These are phyloP conservation scores for Diophrys appendiculata DNA, from an alignment of 73 alveolate genomes.

Conservation along the genomic window DNA sequence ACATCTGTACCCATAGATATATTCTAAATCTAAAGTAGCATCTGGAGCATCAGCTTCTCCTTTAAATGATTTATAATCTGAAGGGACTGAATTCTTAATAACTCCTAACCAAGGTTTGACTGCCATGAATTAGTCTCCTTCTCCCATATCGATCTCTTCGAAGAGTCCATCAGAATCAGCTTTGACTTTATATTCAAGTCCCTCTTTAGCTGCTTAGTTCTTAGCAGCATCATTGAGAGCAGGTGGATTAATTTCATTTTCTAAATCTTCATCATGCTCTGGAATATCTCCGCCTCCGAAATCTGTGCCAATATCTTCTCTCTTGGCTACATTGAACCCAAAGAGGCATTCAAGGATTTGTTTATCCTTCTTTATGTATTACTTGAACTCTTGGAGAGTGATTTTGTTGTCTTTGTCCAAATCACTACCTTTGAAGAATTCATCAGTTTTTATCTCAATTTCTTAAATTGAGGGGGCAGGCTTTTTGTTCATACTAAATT, in stretches of 20 bases:
- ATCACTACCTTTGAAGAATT: conserved; percentile 86
- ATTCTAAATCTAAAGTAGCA: conserved; percentile 92
- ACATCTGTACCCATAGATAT: conserved; percentile 98
- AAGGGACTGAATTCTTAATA: conserved; percentile 79
- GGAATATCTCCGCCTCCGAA: conserved; percentile 79
- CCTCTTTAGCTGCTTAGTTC: conserved; percentile 63
- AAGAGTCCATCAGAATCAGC: conserved; percentile 67
- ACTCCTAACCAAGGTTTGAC: conserved; percentile 95
- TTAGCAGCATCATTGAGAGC: conserved; percentile 68
- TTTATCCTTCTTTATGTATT: conserved; percentile 83
- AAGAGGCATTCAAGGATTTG: conserved; percentile 79
- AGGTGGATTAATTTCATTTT: conserved; percentile 69
- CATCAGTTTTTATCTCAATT: conserved; percentile 87
- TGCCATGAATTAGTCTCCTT: conserved; percentile 86
- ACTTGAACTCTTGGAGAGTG: conserved; percentile 86
- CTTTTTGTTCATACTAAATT: conserved; percentile 53
- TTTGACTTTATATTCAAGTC: conserved; percentile 64
- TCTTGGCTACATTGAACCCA: conserved; percentile 60
- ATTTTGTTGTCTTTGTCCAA: conserved; percentile 90
- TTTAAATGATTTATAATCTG: conserved; percentile 75
- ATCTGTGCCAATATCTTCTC: conserved; percentile 78
- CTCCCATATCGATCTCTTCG: conserved; percentile 63
- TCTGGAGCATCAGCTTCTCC: conserved; percentile 95
- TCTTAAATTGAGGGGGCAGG: conserved; percentile 81
- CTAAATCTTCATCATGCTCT: conserved; percentile 76